Evolutionary conservation across 1,284 basidiomycete genomes (phyloP).

Genomic region (Apiotrichum mycotoxinovorans): DNA sequence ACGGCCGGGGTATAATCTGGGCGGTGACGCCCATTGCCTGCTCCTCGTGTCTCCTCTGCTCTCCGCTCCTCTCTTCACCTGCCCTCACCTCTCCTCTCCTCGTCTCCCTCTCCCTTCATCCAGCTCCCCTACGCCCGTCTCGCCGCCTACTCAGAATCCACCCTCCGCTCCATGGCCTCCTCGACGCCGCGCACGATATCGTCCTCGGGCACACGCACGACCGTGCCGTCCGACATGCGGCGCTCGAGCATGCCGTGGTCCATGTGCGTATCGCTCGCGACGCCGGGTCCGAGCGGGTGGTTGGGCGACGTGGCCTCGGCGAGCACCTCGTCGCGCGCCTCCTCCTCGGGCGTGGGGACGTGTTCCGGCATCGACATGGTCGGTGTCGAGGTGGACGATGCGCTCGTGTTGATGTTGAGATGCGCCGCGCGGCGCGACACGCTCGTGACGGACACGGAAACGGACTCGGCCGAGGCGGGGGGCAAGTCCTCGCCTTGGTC

Average conservation of each 20-base stretch:
- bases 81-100: not conserved
- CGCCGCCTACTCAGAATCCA: constrained; percentile 1
- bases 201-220: constrained; percentile 44
- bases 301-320: constrained; percentile 31
- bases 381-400: not conserved
- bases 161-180: constrained; percentile 25
- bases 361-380: not conserved
- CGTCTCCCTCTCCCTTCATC: not conserved
- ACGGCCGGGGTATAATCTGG: not conserved
- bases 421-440: not conserved
- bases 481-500: constrained; percentile 43
- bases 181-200: constrained; percentile 44
- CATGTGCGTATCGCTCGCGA: constrained; percentile 36
- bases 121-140: too few relatives aligned
- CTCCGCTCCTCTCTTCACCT: too few relatives aligned
- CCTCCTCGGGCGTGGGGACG: constrained; percentile 5
- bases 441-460: not conserved
- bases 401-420: not conserved
- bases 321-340: constrained; percentile 19
- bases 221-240: constrained; percentile 33
- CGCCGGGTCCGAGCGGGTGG: constrained; percentile 47
- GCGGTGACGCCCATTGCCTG: not conserved
- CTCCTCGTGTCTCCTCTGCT: not conserved
- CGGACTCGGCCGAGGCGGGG: constrained; percentile 1
- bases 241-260: constrained; percentile 40